phyloP scores from a whole-genome alignment of 1,284 basidiomycete species.

The Rhizoctonia solani region DNA sequence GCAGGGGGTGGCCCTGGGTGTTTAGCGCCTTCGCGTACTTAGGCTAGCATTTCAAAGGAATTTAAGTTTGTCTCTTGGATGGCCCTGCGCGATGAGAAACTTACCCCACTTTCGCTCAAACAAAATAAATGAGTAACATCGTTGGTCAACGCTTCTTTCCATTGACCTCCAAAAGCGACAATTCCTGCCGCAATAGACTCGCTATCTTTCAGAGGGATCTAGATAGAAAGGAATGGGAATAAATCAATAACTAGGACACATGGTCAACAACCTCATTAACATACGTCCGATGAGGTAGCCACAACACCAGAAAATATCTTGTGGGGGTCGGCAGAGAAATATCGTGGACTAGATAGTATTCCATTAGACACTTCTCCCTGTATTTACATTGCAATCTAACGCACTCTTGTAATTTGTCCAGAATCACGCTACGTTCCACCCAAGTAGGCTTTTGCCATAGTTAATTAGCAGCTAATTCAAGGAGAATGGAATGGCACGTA shows the following conservation, averaged over 20 bases:
- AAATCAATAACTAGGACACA: not conserved
- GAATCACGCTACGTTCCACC: constrained; percentile 26
- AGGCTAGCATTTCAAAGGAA: constrained; percentile 42
- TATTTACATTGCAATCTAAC: not conserved
- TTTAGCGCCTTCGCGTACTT: constrained; percentile 69
- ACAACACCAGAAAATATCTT: constrained; percentile 84
- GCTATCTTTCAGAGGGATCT: constrained; percentile 65
- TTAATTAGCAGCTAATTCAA: not conserved
- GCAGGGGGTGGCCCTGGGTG: constrained; percentile 54
- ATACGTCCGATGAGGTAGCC: constrained; percentile 66
- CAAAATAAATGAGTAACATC: constrained; percentile 88
- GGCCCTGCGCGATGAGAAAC: constrained; percentile 10
- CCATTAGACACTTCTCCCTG: not conserved
- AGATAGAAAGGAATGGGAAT: constrained; percentile 32
- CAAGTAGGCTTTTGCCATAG: constrained; percentile 13
- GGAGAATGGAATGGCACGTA: not conserved
- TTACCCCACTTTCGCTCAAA: constrained; percentile 47
- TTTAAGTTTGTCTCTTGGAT: not conserved
- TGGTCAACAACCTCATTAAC: constrained; percentile 38
- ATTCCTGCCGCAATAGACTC: constrained; percentile 77
- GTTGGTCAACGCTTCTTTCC: constrained; percentile 70
- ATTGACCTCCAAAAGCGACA: constrained; percentile 79
- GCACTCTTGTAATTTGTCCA: constrained; percentile 21
- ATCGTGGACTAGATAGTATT: constrained; percentile 51
- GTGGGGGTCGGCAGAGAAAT: constrained; percentile 74